phyloP scores from a whole-genome alignment of 208 protist genomes.

The Wallacemonas sp. region DNA sequence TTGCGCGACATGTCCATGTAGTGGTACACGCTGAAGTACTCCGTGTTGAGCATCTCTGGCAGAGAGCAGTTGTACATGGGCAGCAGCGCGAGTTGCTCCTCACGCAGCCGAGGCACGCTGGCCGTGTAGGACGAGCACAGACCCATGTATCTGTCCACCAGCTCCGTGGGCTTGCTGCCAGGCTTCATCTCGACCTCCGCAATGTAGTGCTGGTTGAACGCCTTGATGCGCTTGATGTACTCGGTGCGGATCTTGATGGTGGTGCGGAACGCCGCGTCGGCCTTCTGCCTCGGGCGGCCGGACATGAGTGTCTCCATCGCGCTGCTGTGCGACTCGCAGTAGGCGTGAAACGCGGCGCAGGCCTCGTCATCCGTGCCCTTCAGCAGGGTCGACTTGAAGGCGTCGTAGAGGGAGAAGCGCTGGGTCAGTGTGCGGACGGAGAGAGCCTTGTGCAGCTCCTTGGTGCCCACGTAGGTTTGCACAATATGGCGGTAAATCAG shows the following conservation, averaged over 20 bases:
- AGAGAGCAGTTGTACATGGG: slow-evolving; percentile 36
- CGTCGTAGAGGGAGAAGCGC: slow-evolving; percentile 78
- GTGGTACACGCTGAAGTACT: slow-evolving; percentile 27
- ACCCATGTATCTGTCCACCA: slow-evolving; percentile 37
- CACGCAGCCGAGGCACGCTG: slow-evolving; percentile 40
- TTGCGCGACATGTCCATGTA: slow-evolving; percentile 41
- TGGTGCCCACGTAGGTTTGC: slow-evolving; percentile 55
- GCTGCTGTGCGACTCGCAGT: slow-evolving; percentile 48
- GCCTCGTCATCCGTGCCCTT: slow-evolving; percentile 36
- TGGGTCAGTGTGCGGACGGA: slow-evolving; percentile 64
- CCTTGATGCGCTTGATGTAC: slow-evolving; percentile 82
- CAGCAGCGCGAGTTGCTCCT: slow-evolving; percentile 55
- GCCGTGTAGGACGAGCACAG: slow-evolving; percentile 64
- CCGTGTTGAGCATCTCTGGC: slow-evolving; percentile 15
- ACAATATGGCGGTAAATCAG: slow-evolving; percentile 66
- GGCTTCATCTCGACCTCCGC: slow-evolving; percentile 45
- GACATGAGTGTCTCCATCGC: slow-evolving; percentile 71
- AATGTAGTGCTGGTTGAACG: slow-evolving; percentile 60
- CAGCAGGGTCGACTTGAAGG: slow-evolving; percentile 52
- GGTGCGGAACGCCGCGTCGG: slow-evolving; percentile 61
- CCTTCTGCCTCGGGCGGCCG: slow-evolving; percentile 65
- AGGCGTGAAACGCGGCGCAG: slow-evolving; percentile 55
- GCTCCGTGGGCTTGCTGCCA: slow-evolving; percentile 27
- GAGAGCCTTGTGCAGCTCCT: slow-evolving; percentile 76
- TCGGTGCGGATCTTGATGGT: slow-evolving; percentile 70